phyloP scores from a whole-genome alignment of 78 protist genomes.

The Planoprotostelium fungivorum region DNA sequence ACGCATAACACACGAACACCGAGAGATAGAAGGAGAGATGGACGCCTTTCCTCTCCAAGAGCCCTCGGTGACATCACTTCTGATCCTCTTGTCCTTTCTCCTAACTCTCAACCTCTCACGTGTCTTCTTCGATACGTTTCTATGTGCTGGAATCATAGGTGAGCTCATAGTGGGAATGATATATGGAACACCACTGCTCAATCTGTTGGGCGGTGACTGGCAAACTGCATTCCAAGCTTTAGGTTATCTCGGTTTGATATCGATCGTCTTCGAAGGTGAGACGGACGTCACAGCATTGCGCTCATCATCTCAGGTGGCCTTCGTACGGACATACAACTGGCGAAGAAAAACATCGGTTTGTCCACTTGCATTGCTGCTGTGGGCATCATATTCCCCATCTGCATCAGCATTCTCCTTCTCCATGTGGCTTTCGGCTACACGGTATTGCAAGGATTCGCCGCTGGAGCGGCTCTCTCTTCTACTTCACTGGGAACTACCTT shows the following conservation, averaged over 20 bases:
- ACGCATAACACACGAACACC: too few relatives aligned
- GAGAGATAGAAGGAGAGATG: too few relatives aligned
- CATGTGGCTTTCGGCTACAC: not conserved
- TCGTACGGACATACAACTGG: not conserved
- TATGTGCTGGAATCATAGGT: not conserved
- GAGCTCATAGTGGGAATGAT: not conserved
- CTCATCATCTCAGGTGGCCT: not conserved
- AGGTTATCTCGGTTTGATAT: not conserved
- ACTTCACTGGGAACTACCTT: not conserved
- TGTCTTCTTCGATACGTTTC: not conserved
- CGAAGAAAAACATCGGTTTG: not conserved
- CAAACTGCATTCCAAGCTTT: not conserved
- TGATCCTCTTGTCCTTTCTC: not conserved
- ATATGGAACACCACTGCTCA: not conserved
- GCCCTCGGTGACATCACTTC: not conserved
- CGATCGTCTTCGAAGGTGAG: not conserved
- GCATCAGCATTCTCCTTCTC: not conserved
- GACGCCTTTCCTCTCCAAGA: not conserved
- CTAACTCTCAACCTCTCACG: not conserved
- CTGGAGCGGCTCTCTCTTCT: not conserved
- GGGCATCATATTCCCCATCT: not conserved
- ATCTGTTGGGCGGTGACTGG: not conserved
- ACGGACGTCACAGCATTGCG: not conserved
- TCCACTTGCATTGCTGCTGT: not conserved
- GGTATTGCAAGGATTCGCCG: not conserved